A percentile compares a stretch with the other conserved stretches of the same genome.
phyloP scores from a whole-genome alignment of 257 asterid species.

The Nicotiana sylvestris region DNA sequence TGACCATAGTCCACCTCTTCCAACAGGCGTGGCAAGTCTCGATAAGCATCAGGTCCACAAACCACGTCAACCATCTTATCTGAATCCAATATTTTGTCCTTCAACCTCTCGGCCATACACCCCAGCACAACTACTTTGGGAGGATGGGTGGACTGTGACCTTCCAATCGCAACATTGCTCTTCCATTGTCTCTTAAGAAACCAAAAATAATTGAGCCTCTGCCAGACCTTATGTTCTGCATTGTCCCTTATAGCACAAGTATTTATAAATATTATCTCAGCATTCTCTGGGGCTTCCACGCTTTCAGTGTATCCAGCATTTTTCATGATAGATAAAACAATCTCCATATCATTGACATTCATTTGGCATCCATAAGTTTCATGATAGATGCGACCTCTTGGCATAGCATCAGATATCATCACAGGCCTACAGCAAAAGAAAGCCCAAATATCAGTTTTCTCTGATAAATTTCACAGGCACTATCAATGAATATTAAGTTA shows the following conservation, averaged over 20 bases:
- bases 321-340: conserved; percentile 91
- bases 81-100: conserved; percentile 90
- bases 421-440: conserved; percentile 39
- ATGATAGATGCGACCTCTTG: conserved; percentile 85
- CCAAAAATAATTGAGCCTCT: conserved; percentile 95
- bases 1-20: conserved; percentile 96
- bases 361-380: conserved; percentile 99
- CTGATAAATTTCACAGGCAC: not conserved
- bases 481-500: not conserved
- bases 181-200: conserved; percentile 93
- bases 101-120: conserved; percentile 98
- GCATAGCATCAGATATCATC: conserved; percentile 43
- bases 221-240: conserved; percentile 98
- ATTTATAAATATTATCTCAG: conserved; percentile 86
- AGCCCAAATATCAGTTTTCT: not conserved
- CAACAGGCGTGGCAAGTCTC: conserved; percentile 88
- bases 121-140: conserved; percentile 96
- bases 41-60: conserved; percentile 96
- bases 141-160: conserved; percentile 81
- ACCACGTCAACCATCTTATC: conserved; percentile 99
- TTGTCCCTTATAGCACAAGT: conserved; percentile 98
- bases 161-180: conserved; percentile 81
- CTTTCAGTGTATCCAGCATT: conserved; percentile 75
- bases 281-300: conserved; percentile 91
- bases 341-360: conserved; percentile 99